These are phyloP conservation scores for Mortierella sp. DNA, from an alignment of 371 early-diverging fungal species.

Conservation along the genomic window DNA sequence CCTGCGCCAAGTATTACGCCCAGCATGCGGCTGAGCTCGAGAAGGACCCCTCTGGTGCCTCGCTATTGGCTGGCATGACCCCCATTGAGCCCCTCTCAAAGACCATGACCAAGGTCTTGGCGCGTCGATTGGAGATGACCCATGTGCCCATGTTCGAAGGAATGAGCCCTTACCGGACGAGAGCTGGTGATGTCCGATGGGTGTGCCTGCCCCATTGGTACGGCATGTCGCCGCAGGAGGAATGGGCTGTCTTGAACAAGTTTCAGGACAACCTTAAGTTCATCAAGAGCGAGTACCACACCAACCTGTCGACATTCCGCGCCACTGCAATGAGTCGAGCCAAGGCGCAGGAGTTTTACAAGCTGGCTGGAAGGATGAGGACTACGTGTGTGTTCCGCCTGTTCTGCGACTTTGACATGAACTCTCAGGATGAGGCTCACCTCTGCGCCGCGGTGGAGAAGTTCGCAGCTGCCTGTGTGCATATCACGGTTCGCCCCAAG, in stretches of 20 bases:
- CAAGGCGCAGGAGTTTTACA: conserved; percentile 29
- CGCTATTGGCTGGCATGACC: not conserved
- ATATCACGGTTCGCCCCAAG: conserved; percentile 24
- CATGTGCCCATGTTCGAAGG: conserved; percentile 8
- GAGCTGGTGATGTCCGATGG: conserved; percentile 29
- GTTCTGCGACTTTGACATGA: conserved; percentile 42
- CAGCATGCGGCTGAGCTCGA: not conserved
- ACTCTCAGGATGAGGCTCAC: conserved; percentile 32
- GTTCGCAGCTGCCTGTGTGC: conserved; percentile 33
- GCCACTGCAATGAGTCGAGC: conserved; percentile 23
- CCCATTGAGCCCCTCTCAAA: conserved; percentile 15
- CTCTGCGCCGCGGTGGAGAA: conserved; percentile 26
- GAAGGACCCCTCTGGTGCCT: not conserved
- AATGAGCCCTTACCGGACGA: conserved; percentile 23
- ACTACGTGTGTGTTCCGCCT: conserved; percentile 27
- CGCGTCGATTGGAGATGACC: not conserved
- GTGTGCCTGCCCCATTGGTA: conserved; percentile 31
- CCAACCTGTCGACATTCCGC: conserved; percentile 31
- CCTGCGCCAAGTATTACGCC: not conserved
- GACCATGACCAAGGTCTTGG: conserved; percentile 12
- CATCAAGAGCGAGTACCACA: conserved; percentile 13
- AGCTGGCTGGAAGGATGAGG: conserved; percentile 26
- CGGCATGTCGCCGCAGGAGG: conserved; percentile 14
- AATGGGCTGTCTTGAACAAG: conserved; percentile 7
- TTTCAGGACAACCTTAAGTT: conserved; percentile 20